Evolutionary conservation across 768 basidiomycete genomes (phyloP).

Genomic region (Lactifluus subvellereus): DNA sequence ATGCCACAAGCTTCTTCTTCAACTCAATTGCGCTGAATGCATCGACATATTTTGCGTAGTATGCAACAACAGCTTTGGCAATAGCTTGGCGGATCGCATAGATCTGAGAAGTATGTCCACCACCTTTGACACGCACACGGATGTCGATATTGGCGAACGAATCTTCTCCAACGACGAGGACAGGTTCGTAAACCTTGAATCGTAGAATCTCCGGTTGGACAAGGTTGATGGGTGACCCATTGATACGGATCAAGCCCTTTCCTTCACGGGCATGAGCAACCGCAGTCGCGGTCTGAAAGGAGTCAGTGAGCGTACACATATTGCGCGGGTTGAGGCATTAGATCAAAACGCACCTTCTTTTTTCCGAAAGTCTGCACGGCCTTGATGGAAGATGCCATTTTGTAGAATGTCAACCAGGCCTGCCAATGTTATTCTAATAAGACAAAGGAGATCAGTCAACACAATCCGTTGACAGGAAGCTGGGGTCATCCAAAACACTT

Average conservation of each 20-base stretch:
- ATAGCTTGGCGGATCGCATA: slow-evolving; percentile 99
- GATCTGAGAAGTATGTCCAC: slow-evolving; percentile 98
- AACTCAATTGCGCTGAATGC: slow-evolving; percentile 95
- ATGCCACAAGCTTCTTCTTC: slow-evolving; percentile 96
- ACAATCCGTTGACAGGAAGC: slow-evolving; percentile 8
- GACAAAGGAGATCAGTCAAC: slow-evolving; percentile 17
- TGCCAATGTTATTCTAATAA: slow-evolving; percentile 24
- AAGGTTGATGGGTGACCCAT: slow-evolving; percentile 94
- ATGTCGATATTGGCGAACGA: slow-evolving; percentile 86
- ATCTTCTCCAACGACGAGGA: slow-evolving; percentile 90
- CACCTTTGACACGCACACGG: slow-evolving; percentile 96
- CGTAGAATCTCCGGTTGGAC: slow-evolving; percentile 94
- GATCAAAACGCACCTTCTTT: slow-evolving; percentile 75
- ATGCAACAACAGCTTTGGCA: slow-evolving; percentile 94
- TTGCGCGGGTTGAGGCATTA: slow-evolving; percentile 6
- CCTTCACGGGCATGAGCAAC: slow-evolving; percentile 97
- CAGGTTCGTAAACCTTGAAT: slow-evolving; percentile 96
- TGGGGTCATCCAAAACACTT: slow-evolving; percentile 35
- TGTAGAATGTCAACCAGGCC: slow-evolving; percentile 29
- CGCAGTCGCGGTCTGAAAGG: slow-evolving; percentile 84
- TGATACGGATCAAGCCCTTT: slow-evolving; percentile 92
- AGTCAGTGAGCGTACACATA: slow-evolving; percentile 6
- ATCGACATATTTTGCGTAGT: slow-evolving; percentile 98
- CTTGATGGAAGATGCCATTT: slow-evolving; percentile 71
- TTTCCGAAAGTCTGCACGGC: slow-evolving; percentile 99